Evolutionary conservation across 352 stramenopile species (phyloP), one percentile per base, ranked within the genome.

Genomic region (Phytophthora pseudosyringae): DNA sequence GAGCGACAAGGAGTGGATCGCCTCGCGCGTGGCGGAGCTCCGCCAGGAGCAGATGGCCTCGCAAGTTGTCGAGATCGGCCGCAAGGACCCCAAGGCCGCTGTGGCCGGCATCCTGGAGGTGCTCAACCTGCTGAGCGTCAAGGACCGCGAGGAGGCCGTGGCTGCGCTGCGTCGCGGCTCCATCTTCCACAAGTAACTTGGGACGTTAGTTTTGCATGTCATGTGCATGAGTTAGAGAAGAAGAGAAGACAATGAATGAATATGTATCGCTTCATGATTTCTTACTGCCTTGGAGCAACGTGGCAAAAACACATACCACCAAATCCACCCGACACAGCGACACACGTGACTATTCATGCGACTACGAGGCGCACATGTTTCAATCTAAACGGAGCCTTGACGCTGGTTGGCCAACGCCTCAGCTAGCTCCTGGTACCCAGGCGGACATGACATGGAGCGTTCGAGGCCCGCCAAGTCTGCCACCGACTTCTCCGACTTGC

Each of bases 81-180:
- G 84, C 26, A 72, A 83, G 67, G 83, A 96, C 67, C 88, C 86
- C 15, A 94, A 94, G 75, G 88, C 88, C 4, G 88, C 88, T 9
- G 88, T 95, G 33, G 82, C 86, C 3, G 88, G 88, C 13, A 93
- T 96, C 55, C 69, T 96, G 10, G 83, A 94, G 69, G 67, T 96
- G 64, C 76, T 96, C 44, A 81, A 91, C 69, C 74, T 94, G 66
- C 76, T 96, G 41, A 93, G 76, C 58, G 75, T 78, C 68, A 93
- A 91, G 76, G 86, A 95, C 78, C 86, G 87, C 54, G 88, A 96
- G 64, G 88, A 96, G 50, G 86, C 88, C 48, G 60, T 94, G 4
- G 73, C 85, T 25, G 76, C 85, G 38, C 71, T 96, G 62, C 88
- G 88, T 51, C 86, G 88, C 38, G 88, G 86, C 66, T 93, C 83